Evolutionary conservation across 495 filamentous ascomycete species (phyloP), one percentile per base, ranked within the genome.

Genomic region (Penicillium herquei): DNA sequence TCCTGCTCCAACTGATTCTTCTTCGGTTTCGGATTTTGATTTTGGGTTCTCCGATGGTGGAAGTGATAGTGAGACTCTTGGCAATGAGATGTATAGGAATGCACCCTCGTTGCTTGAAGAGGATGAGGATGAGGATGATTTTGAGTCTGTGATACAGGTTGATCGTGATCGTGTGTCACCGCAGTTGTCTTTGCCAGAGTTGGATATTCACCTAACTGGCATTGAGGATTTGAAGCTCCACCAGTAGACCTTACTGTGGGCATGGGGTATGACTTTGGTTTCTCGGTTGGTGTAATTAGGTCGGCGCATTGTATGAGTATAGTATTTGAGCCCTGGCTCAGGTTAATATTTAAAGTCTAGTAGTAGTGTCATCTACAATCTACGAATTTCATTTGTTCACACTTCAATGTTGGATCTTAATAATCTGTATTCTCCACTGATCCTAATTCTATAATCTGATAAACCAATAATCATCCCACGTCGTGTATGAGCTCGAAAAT

Each of bases 21-120:
- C 54, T 14, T 63, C 65, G 4, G 57, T 60, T 33, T 68, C 65
- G 3, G 63, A 63, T 2, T 66, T 66, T 39, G 59, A 68, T 52
- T 68, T 68, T 48, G 65, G 63, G 8, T 64, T 68, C 37, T 50
- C 50, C 9, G 57, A 57, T 41, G 49, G 12, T 13, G 45, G 12
- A 3, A 64, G 63, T 64, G 63, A 58, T 41, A 63, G 59, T 41
- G 59, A 63, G 18, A 55, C 50, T 3, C 42, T 41, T 51, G 17
- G 39, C n/a, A 46, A 56, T 1, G 46, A 59, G 10, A 16, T 32
- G 10, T 40, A 51, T 39, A 16, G 21, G 16, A 26, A 46, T 39
- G 44, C 51, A 11, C 21, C 37, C 18, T 35, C 44, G 2, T 44
- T 43, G 17, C 16, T 35, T 32, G 39, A 56, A 17, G 44, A 42